Base-by-base conservation (phyloP, 2,329 filamentous ascomycete genomes). In the Malbranchea cinnamomea region DNA sequence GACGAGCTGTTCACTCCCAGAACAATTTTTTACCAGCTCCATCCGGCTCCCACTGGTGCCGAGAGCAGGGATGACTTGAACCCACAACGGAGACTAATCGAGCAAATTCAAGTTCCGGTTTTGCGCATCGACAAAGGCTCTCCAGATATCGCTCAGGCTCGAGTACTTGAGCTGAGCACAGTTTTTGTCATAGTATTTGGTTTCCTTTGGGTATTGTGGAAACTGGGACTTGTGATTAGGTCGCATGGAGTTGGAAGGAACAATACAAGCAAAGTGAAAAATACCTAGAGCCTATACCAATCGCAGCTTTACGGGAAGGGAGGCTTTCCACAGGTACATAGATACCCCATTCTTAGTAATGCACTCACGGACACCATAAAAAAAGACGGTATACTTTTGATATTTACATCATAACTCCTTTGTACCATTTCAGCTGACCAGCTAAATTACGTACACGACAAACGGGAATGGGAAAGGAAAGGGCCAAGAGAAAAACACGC, bases 21-120 rank as follows among this genome's bases (percentile, higher is more conserved):
- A 28, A 92, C 83, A 0, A 65, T 81, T 48, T 94, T 93, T 49
- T 91, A 84, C 65, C 83, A 94, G 49, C 52, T 80, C 2, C 59
- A 64, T 20, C 75, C 77, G 2, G 46, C 46, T n/a, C 50, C 65
- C 2, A 34, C 26, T 9, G 17, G 41, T 31, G 1, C 45, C 22
- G 7, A 15, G 8, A 13, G 11, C 18, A 14, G 31, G 14, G 8
- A 7, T 6, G 20, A 34, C 28, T 25, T 18, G 8, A 20, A 42
- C 5, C 25, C 26, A 4, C 28, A 31, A 2, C 35, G 31, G 20
- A 19, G 47, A 27, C 53, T 81, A 13, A 56, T 68, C 28, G 73
- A 68, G 46, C 47, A 52, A 4, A 46, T 82, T 15, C 57, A 55
- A 2, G 74, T 82, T 4, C 79, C 79, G 0, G 78, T 83, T 3